Evolutionary conservation across 2,329 filamentous ascomycete genomes (phyloP).

Genomic region (Paraphaeosphaeria sporulosa): DNA sequence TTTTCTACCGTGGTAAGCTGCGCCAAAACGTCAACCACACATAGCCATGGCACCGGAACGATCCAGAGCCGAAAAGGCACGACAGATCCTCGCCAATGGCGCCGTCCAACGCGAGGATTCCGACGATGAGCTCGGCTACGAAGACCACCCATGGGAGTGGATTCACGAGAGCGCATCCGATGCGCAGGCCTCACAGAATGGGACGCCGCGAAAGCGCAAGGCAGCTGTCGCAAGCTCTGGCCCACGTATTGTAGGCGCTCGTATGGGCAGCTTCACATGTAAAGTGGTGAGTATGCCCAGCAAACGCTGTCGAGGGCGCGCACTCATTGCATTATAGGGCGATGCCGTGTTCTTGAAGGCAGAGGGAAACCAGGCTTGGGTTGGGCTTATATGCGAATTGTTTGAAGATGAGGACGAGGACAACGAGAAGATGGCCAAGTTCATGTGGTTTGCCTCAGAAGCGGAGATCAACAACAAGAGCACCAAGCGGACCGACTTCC

Average conservation of each 20-base stretch:
- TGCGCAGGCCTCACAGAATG: conserved; percentile 29
- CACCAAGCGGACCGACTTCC: conserved; percentile 81
- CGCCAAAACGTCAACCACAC: conserved; percentile 24
- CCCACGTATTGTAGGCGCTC: conserved; percentile 76
- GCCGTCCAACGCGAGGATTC: conserved; percentile 79
- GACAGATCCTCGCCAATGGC: conserved; percentile 62
- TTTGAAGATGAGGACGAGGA: conserved; percentile 64
- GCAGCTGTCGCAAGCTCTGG: conserved; percentile 29
- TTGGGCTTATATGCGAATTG: conserved; percentile 87
- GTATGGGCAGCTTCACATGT: conserved; percentile 82
- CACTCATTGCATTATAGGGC: conserved; percentile 60
- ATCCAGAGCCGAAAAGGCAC: conserved; percentile 56
- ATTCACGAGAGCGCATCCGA: conserved; percentile 58
- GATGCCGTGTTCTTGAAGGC: conserved; percentile 88
- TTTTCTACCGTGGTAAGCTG: conserved; percentile 34
- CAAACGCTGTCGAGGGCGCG: neutral
- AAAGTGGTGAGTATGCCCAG: conserved; percentile 37
- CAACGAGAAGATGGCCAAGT: conserved; percentile 75
- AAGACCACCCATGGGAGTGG: conserved; percentile 61
- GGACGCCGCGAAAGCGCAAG: conserved; percentile 45
- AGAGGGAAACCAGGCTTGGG: conserved; percentile 90
- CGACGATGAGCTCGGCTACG: conserved; percentile 77
- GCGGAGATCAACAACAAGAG: conserved; percentile 85
- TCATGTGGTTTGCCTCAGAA: conserved; percentile 96
- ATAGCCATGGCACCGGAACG: conserved; percentile 50